A percentile compares a stretch with the other conserved stretches of the same genome.
These are phyloP conservation scores for Schizosaccharomyces pombe DNA, from an alignment of 805 yeast species.

Conservation along the genomic window ASM294v3 CU329670.1:3838501-3839000, in stretches of 20 bases:
- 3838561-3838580: too few species aligned
- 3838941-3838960: constrained; percentile 59
- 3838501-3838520: too few species aligned
- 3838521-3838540: too few species aligned
- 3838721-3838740: constrained; percentile 27
- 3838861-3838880: constrained; percentile 75
- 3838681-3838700: too few species aligned
- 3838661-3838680: too few species aligned
- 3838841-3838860: constrained; percentile 72
- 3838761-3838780: constrained; percentile 35
- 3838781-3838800: not conserved
- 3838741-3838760: constrained; percentile 74
- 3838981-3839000: constrained; percentile 85
- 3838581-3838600: too few species aligned
- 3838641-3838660: too few species aligned
- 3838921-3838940: constrained; percentile 58
- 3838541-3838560: too few species aligned
- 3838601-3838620: too few species aligned
- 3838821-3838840: not conserved
- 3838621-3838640: too few species aligned
- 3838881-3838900: constrained; percentile 84
- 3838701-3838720: too few species aligned
- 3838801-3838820: constrained; percentile 20
- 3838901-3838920: constrained; percentile 57
- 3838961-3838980: constrained; percentile 56